A percentile compares a stretch with the other conserved stretches of the same genome.
Evolutionary conservation across 768 basidiomycete genomes (phyloP).

Genomic region (Leccinum arenicola): DNA sequence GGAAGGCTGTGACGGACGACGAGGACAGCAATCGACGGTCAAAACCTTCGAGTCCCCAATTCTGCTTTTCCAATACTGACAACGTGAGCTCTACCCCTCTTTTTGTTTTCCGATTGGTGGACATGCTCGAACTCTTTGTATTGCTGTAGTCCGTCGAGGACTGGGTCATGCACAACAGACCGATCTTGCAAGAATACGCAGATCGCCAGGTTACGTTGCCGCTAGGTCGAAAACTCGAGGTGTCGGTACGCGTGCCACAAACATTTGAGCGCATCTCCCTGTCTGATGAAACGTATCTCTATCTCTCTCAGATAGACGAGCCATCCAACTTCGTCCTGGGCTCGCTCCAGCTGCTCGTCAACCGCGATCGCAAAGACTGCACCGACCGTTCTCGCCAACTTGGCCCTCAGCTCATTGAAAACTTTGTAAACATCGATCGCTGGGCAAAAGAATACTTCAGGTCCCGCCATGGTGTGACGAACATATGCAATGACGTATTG

Average conservation of each 20-base stretch:
- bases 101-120: not conserved
- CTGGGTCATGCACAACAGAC: slow-evolving; percentile 24
- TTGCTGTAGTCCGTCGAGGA: slow-evolving; percentile 15
- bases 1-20: slow-evolving; percentile 1
- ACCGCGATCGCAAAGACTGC: slow-evolving; percentile 18
- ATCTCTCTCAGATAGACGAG: slow-evolving; percentile 19
- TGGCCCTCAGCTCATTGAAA: slow-evolving; percentile 31
- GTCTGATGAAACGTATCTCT: slow-evolving; percentile 3
- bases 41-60: slow-evolving; percentile 2
- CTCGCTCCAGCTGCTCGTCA: slow-evolving; percentile 27
- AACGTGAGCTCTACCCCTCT: slow-evolving; percentile 6
- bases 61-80: not conserved
- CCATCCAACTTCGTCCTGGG: slow-evolving; percentile 25
- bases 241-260: slow-evolving; percentile 19
- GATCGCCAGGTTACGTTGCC: slow-evolving; percentile 26
- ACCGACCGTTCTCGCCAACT: slow-evolving; percentile 19
- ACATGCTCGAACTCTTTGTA: not conserved
- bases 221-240: slow-evolving; percentile 22
- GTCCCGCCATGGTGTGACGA: slow-evolving; percentile 13
- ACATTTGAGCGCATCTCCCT: not conserved
- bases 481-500: slow-evolving; percentile 17
- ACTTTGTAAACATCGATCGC: slow-evolving; percentile 26
- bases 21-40: not conserved
- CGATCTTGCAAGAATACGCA: slow-evolving; percentile 26
- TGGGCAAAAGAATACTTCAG: slow-evolving; percentile 31